Evolutionary conservation across 2,329 filamentous ascomycete species (phyloP), one percentile per base, ranked within the genome.

Genomic region (Diaporthe vexans): DNA sequence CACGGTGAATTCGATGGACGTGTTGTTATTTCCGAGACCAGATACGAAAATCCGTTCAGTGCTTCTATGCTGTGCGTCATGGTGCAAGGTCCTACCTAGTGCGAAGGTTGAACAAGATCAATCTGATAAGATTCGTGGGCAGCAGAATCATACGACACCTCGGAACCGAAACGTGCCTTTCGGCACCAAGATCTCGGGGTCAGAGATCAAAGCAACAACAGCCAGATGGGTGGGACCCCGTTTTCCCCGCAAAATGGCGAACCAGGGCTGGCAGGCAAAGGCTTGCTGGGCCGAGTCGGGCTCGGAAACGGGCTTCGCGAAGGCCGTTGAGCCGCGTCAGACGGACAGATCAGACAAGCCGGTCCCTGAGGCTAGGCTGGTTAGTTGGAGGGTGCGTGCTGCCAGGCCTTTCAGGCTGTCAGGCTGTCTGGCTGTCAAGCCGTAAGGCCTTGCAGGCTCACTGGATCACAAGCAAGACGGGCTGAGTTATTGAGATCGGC

Each of bases 301-400:
- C 70, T 63, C 57, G 46, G 57, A 35, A n/a, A 26, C 69, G 69
- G 57, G 46, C 46, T 72, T 54, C 57, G 46, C 19, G 56, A 71
- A 58, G 26, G 24, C 56, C 56, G 40, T 54, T 54, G 26, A 43
- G 69, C 46, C 33, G 48, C 13, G 70, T 72, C 70, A 72, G 70
- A 72, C 70, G 70, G 70, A 65, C 46, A 72, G 70, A 63, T 63
- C 29, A 43, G 6, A 51, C 58, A 58, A 21, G 54, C 70, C 70
- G 57, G 46, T 72, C 24, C 35, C 26, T 40, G 35, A 37, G 40
- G 54, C 56, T 51, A n/a, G n/a, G n/a, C n/a, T n/a, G n/a, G n/a
- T n/a, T n/a, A 37, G 13, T 17, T n/a, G 56, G 43, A 52, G 57
- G 40, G 52, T 40, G n/a, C 46, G 10, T 17, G 40, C 40, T 19